Evolutionary conservation across 176 grass and related monocot species (phyloP).

Genomic region (Cymbopogon citratus): DNA sequence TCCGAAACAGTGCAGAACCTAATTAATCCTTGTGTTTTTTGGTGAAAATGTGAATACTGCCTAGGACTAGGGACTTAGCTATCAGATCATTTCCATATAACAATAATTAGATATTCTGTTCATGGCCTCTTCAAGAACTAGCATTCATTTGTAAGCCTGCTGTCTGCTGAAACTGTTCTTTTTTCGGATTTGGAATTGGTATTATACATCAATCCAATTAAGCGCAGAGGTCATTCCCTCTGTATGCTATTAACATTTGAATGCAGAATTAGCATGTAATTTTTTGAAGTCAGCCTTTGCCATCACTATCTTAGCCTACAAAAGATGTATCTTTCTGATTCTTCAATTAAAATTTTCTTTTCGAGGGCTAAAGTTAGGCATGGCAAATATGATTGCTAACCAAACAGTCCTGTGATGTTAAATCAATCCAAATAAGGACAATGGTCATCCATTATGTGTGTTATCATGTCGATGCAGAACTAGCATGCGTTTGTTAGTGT

Average conservation of each 20-base stretch:
- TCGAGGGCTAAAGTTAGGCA: background rate
- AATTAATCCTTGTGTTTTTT: too few species aligned
- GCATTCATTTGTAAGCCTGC: too few species aligned
- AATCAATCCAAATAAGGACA: background rate
- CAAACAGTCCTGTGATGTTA: background rate
- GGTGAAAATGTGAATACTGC: too few species aligned
- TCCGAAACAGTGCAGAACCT: too few species aligned
- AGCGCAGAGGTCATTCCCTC: background rate
- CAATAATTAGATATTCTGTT: too few species aligned
- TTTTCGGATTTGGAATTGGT: background rate
- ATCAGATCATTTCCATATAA: too few species aligned
- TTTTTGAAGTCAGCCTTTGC: background rate
- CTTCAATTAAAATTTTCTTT: background rate
- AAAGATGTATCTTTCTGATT: background rate
- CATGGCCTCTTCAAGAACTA: too few species aligned
- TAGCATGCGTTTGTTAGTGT: background rate
- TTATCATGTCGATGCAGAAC: background rate
- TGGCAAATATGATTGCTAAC: background rate
- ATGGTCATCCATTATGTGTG: background rate
- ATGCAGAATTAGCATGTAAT: background rate
- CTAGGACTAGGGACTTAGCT: too few species aligned
- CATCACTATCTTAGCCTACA: background rate
- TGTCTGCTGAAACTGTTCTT: background rate
- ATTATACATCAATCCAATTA: background rate
- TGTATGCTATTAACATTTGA: background rate